Evolutionary conservation across 495 filamentous ascomycete genomes (phyloP).

Genomic region (Massariosphaeria phaeospora): DNA sequence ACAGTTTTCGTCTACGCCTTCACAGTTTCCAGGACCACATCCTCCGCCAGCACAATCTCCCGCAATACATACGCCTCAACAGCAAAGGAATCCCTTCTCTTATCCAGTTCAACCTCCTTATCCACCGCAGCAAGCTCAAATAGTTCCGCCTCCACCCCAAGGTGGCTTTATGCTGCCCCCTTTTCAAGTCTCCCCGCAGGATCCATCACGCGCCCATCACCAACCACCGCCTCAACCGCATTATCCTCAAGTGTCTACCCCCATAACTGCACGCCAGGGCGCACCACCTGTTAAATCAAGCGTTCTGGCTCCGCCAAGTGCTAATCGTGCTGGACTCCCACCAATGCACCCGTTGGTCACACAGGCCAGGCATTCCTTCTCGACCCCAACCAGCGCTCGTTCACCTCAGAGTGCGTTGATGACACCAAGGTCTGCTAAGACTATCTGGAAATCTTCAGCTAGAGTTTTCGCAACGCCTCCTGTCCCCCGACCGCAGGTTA

Average conservation of each 20-base stretch:
- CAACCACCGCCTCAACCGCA: conserved; percentile 17
- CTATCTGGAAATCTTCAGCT: conserved; percentile 19
- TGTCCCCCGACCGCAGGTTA: neutral
- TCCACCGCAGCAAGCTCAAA: conserved; percentile 17
- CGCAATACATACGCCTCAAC: conserved; percentile 19
- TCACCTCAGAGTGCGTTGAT: conserved; percentile 7
- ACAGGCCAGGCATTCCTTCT: conserved; percentile 3
- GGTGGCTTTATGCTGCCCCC: conserved; percentile 41
- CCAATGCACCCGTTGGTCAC: neutral
- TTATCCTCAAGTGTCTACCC: conserved; percentile 27
- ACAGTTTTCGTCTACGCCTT: conserved; percentile 17
- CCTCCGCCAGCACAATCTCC: conserved; percentile 13
- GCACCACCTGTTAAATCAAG: neutral
- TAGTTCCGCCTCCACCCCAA: conserved; percentile 30
- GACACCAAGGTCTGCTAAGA: conserved; percentile 23
- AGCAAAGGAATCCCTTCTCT: conserved; percentile 24
- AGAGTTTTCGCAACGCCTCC: neutral
- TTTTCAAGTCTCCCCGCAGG: conserved; percentile 37
- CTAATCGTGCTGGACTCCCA: conserved; percentile 2
- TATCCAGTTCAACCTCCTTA: conserved; percentile 24
- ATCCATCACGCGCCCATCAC: conserved; percentile 27
- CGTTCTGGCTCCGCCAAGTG: neutral
- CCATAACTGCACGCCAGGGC: neutral
- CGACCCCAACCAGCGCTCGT: conserved; percentile 18
- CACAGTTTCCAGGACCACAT: conserved; percentile 19